Conservation (phyloP, 2,329 filamentous ascomycete species). For the Fusarium humuli region DNA sequence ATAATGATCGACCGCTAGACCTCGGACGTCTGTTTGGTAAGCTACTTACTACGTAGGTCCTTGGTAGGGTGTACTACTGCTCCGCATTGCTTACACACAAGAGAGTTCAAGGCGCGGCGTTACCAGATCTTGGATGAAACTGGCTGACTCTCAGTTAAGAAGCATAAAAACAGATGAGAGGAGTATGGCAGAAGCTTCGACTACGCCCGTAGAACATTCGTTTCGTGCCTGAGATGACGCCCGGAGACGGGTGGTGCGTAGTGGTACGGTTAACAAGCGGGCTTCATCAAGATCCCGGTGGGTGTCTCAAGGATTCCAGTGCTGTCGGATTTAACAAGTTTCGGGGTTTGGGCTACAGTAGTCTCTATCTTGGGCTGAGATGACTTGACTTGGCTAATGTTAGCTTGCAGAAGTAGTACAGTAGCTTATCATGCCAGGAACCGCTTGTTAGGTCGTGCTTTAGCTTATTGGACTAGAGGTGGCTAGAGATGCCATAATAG, state of each 20-base stretch:
- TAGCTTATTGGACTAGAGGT: not conserved
- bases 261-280: not conserved
- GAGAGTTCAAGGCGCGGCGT: conserved; percentile 1
- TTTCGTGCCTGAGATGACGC: conserved; percentile 9
- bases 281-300: not conserved
- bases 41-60: not conserved
- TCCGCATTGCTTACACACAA: not conserved
- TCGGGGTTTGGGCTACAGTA: not conserved
- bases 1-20: not conserved
- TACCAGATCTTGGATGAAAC: conserved; percentile 9
- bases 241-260: not conserved
- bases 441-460: not conserved
- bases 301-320: conserved; percentile 22
- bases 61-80: not conserved
- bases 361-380: not conserved
- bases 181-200: not conserved
- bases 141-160: conserved; percentile 7
- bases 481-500: not conserved
- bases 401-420: not conserved
- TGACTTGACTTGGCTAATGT: not conserved
- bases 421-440: conserved; percentile 20
- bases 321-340: not conserved
- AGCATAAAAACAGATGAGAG: not conserved
- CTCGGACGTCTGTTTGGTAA: not conserved
- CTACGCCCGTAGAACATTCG: conserved; percentile 6